Percentiles rank a stretch among this genome's conserved stretches.
Evolutionary conservation across 225 moss, liverwort and hornwort genomes (phyloP).

Genomic region (Bryum argenteum): DNA sequence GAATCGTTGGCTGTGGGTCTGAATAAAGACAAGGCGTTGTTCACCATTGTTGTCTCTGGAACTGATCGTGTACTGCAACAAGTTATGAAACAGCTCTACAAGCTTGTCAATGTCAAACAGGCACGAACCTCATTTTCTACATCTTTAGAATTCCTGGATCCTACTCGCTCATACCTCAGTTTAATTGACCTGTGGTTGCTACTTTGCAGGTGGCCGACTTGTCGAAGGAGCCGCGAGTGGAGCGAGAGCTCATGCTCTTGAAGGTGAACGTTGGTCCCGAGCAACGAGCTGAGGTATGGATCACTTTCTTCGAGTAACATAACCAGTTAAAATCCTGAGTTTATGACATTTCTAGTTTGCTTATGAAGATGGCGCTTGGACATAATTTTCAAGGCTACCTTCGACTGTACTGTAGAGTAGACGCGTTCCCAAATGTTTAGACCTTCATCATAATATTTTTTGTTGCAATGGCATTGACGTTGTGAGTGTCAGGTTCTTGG

Average conservation of each 20-base stretch:
- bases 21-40: conserved; percentile 97
- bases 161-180: neutral
- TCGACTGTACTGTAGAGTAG: neutral
- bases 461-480: conserved; percentile 14
- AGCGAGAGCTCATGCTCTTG: conserved; percentile 95
- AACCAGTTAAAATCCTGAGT: neutral
- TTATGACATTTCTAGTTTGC: neutral
- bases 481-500: conserved; percentile 60
- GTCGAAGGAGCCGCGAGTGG: conserved; percentile 77
- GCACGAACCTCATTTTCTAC: conserved; percentile 32
- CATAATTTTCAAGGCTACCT: neutral
- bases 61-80: conserved; percentile 90
- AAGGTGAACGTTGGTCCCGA: conserved; percentile 81
- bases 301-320: neutral
- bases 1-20: conserved; percentile 93
- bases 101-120: conserved; percentile 96
- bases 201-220: conserved; percentile 80
- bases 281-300: conserved; percentile 72
- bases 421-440: neutral
- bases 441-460: neutral
- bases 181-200: neutral
- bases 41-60: conserved; percentile 96
- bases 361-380: neutral
- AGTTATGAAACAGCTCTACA: conserved; percentile 98
- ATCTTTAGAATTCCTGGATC: neutral